A percentile compares a stretch with the other conserved stretches of the same genome.
Evolutionary conservation across 2,329 filamentous ascomycete species (phyloP).

Genomic region (Malbranchea zuffiana): DNA sequence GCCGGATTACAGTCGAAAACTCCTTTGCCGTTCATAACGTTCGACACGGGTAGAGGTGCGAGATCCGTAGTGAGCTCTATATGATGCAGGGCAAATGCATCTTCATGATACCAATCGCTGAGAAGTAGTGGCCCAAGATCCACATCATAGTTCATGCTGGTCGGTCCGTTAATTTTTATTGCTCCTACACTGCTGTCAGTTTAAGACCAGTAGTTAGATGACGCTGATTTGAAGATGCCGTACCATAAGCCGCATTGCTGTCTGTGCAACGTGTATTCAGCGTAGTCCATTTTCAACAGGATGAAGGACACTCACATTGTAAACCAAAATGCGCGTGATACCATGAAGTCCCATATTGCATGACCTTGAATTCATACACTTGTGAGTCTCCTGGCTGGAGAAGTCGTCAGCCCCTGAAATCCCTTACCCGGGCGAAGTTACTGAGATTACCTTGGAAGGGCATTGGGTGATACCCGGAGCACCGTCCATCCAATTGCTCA

Average conservation of each 20-base stretch:
- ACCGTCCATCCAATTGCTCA: not conserved
- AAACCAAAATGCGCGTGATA: slow-evolving; percentile 18
- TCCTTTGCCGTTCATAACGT: not conserved
- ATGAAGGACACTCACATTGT: too few relatives aligned
- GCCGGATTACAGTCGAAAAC: not conserved
- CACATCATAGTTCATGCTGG: slow-evolving; percentile 5
- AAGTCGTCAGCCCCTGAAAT: too few relatives aligned
- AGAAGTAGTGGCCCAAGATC: slow-evolving; percentile 1
- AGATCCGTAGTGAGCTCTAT: not conserved
- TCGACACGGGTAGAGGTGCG: not conserved
- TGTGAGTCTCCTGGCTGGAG: slow-evolving; percentile 16
- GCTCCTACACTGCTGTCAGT: slow-evolving; percentile 23
- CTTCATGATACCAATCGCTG: slow-evolving; percentile 1
- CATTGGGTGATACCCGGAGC: slow-evolving; percentile 19
- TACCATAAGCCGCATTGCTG: too few relatives aligned
- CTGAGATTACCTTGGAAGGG: too few relatives aligned
- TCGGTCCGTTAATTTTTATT: slow-evolving; percentile 25
- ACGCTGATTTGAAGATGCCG: too few relatives aligned
- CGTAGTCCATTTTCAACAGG: too few relatives aligned
- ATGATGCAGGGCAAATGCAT: not conserved
- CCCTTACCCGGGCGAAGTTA: too few relatives aligned
- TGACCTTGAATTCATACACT: slow-evolving; percentile 16
- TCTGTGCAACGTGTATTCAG: too few relatives aligned
- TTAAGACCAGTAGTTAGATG: too few relatives aligned
- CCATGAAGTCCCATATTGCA: slow-evolving; percentile 17